A percentile compares a stretch with the other conserved stretches of the same genome.
These are phyloP conservation scores for Gossypium stocksii DNA, from an alignment of 345 rosid genomes.

Conservation along the genomic window DNA sequence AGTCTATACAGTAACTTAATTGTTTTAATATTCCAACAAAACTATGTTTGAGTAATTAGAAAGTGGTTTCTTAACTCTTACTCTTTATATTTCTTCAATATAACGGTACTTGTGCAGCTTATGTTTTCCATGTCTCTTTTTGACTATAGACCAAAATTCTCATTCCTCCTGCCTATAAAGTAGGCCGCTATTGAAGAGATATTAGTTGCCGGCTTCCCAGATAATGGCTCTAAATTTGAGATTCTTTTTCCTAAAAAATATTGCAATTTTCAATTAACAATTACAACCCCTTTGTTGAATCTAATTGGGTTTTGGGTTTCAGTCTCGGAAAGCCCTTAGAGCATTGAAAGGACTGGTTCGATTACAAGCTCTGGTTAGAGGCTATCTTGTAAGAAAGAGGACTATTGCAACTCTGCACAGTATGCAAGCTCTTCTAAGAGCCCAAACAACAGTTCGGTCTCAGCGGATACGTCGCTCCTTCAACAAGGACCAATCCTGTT, in stretches of 20 bases:
- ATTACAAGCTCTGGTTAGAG: constrained; percentile 79
- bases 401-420: constrained; percentile 56
- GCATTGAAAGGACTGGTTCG: constrained; percentile 76
- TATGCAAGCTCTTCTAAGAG: constrained; percentile 68
- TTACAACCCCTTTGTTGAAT: background rate
- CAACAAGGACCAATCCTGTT: constrained; percentile 39
- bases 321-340: constrained; percentile 80
- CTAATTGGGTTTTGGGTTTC: background rate
- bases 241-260: too few species aligned
- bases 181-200: background rate
- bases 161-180: background rate
- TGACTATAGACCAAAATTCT: constrained; percentile 10
- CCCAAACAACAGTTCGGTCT: constrained; percentile 46
- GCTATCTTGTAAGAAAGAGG: constrained; percentile 68
- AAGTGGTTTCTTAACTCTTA: too few species aligned
- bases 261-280: too few species aligned
- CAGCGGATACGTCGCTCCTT: constrained; percentile 39
- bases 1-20: too few species aligned
- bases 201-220: too few species aligned
- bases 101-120: background rate
- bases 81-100: background rate
- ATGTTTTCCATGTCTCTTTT: constrained; percentile 14
- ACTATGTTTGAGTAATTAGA: too few species aligned
- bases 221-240: too few species aligned
- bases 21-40: too few species aligned